Evolutionary conservation across 2,329 filamentous ascomycete species (phyloP).

Genomic region (Penicillium digitatum): DNA sequence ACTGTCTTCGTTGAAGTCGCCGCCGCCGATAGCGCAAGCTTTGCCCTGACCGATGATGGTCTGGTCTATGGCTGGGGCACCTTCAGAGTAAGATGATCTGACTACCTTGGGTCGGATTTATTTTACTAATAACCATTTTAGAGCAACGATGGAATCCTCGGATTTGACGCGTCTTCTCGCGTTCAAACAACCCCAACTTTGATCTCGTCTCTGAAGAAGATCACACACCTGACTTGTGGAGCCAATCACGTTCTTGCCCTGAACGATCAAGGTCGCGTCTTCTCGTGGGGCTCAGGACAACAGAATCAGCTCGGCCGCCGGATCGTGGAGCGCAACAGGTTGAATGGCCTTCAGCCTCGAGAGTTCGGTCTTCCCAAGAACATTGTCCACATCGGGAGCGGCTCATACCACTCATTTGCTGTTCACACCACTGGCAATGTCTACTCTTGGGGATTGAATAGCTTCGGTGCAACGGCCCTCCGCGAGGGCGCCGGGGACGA

Average conservation of each 20-base stretch:
- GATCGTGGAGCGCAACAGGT: conserved; percentile 56
- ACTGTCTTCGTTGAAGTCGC: conserved; percentile 56
- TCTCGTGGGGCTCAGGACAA: conserved; percentile 62
- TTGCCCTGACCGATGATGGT: conserved; percentile 59
- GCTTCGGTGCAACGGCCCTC: conserved; percentile 75
- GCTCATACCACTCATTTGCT: conserved; percentile 78
- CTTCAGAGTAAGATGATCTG: conserved; percentile 49
- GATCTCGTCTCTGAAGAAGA: conserved; percentile 52
- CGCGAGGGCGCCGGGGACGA: conserved; percentile 61
- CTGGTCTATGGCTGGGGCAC: conserved; percentile 61
- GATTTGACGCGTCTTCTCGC: conserved; percentile 49
- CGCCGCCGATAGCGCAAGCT: conserved; percentile 57
- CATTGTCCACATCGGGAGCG: conserved; percentile 62
- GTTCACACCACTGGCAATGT: conserved; percentile 65
- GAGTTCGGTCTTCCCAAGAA: conserved; percentile 56
- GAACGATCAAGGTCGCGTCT: conserved; percentile 56
- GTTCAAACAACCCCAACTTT: conserved; percentile 47
- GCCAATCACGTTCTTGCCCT: conserved; percentile 58
- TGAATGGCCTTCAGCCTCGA: conserved; percentile 53
- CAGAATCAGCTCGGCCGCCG: conserved; percentile 67
- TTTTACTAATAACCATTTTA: conserved; percentile 24
- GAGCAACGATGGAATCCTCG: conserved; percentile 62
- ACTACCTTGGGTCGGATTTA: not conserved
- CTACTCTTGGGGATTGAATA: conserved; percentile 82
- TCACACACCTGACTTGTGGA: conserved; percentile 52